Evolutionary conservation across 148 eudicot species (phyloP), one percentile per base, ranked within the genome.

Genomic region (Dysphania ambrosioides): DNA sequence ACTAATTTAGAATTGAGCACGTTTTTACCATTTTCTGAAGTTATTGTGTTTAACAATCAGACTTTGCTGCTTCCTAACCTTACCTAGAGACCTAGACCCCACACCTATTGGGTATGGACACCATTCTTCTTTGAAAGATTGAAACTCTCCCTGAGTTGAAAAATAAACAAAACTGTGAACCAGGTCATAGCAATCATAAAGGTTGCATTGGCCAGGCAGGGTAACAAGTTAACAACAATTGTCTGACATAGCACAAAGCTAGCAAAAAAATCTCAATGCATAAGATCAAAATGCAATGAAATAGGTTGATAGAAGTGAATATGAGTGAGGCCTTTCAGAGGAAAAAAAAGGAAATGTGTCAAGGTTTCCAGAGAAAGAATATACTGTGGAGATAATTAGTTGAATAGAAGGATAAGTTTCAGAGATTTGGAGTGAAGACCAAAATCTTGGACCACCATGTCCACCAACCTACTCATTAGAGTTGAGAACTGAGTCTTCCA

Each of bases 291-390:
- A 29, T 27, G 56, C 11, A 13, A 8, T 21, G 6, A 29, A 7
- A 18, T 18, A 35, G 57, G 72, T 18, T 5, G 47, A 31, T 9
- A 68, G 53, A 74, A 70, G 23, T 51, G 38, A 69, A 70, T 26
- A 53, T 13, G 8, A n/a, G 5, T 30, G 30, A 24, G 11, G 49
- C 24, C 49, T 36, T 66, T 55, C 21, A 23, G 4, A 38, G 11
- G 21, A 27, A 21, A 41, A 21, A 41, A 36, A 13, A 13, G 47
- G 35, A 3, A 63, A 55, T 4, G 23, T 26, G 26, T 30, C 68
- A 75, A 55, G 18, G 71, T 75, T 75, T 56, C 55, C 11, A 38
- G 8, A 23, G 68, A 30, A 67, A 67, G 38, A 32, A 57, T 36
- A 75, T 38, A 8, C 23, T 36, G 11, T 6, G 21, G 36, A 27